A percentile compares a stretch with the other conserved stretches of the same genome.
Evolutionary conservation across 352 stramenopile genomes (phyloP).

Genomic region (Phytophthora sojae): DNA sequence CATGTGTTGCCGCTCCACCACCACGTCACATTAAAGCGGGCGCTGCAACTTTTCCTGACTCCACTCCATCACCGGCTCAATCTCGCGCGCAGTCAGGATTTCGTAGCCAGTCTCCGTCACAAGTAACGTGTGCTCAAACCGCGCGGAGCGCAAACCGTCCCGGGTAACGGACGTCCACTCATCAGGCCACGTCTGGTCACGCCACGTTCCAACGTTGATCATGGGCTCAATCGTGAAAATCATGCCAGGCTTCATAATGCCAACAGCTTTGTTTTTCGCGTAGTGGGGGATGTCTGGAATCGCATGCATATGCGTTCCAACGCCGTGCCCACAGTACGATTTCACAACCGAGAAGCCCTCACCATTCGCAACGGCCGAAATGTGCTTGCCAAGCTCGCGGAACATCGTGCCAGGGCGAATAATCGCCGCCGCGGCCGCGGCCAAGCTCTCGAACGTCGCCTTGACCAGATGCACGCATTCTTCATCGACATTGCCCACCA

Average conservation of each 20-base stretch:
- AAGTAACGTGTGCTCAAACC: conserved; percentile 98
- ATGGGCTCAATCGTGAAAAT: conserved; percentile 99
- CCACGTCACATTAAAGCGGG: conserved; percentile 12
- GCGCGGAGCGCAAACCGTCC: conserved; percentile 95
- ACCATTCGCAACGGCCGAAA: conserved; percentile 86
- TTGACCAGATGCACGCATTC: conserved; percentile 92
- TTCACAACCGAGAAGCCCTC: conserved; percentile 95
- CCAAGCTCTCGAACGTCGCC: conserved; percentile 95
- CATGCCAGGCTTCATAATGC: conserved; percentile 97
- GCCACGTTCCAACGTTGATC: conserved; percentile 96
- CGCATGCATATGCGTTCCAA: conserved; percentile 97
- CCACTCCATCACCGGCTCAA: conserved; percentile 89
- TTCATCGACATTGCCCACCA: conserved; percentile 96
- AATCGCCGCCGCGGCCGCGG: conserved; percentile 78
- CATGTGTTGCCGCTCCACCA: not conserved
- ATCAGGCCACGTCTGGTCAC: conserved; percentile 95
- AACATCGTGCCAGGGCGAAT: conserved; percentile 96
- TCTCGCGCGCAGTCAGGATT: conserved; percentile 94
- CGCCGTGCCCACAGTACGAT: conserved; percentile 98
- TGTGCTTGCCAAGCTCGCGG: conserved; percentile 94
- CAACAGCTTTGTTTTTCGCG: conserved; percentile 97
- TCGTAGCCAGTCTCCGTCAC: conserved; percentile 97
- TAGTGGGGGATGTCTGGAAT: conserved; percentile 98
- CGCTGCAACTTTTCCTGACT: conserved; percentile 80
- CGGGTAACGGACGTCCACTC: conserved; percentile 98